Base-by-base conservation (phyloP, 2,329 filamentous ascomycete species). In the Nemania sp. region DNA sequence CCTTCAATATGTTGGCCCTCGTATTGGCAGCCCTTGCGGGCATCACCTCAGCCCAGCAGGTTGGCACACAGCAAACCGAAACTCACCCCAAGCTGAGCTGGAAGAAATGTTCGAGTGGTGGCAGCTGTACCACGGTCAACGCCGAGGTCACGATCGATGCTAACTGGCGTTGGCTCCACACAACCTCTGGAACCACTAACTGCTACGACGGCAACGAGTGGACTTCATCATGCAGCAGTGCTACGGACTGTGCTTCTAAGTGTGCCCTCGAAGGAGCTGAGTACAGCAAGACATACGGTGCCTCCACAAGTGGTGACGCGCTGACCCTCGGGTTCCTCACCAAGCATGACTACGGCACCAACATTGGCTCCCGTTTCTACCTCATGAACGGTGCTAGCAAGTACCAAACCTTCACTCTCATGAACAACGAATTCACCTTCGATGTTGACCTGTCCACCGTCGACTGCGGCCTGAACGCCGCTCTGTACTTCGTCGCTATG, bases 401-500 rank as follows among this genome's bases (percentile, higher is more conserved):
- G 66, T 90, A 90, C 77, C 79, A 89, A 79, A 83, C 85, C 69
- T 87, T 90, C 79, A 83, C 86, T 65, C 80, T 90, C 62, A 81
- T 85, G 70, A 86, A 86, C 79, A 82, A 87, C 74, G 89, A 91
- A 76, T 87, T 91, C 77, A 85, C 86, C 41, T 90, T 91, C 70
- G 88, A 90, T 62, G 88, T 90, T 18, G 88, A 90, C 75, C 83
- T 89, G 41, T 89, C 88, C 32, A 84, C 85, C 67, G 82, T 90
- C 41, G 76, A 77, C 61, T 91, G 89, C 73, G 89, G 89, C 68
- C 79, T 91, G 63, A 90, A 91, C 78, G 89, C 88, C 60, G 88
- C 88, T 41, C 78, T 90, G 27, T 90, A 90, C 78, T 82, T 86
- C 63, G 81, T 84, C 57, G 79, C 82, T 72, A 89, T 89, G 87